Evolutionary conservation across 495 filamentous ascomycete species (phyloP).

Genomic region (Penicillium canariense): DNA sequence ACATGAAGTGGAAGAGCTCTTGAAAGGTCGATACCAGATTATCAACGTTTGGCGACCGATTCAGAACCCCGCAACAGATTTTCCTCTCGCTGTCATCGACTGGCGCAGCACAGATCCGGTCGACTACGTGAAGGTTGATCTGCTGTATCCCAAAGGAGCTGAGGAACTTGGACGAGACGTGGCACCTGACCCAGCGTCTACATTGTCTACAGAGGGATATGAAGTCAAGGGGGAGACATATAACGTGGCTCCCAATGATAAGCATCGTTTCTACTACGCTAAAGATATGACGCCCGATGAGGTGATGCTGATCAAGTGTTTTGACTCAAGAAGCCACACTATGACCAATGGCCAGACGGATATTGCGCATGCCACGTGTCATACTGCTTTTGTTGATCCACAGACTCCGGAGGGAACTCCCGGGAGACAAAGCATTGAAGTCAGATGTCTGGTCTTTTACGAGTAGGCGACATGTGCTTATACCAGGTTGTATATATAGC

Average conservation of each 20-base stretch:
- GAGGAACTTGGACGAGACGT: constrained; percentile 76
- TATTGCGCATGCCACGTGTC: constrained; percentile 63
- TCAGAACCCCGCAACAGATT: constrained; percentile 64
- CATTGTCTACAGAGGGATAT: constrained; percentile 71
- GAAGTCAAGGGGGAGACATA: constrained; percentile 19
- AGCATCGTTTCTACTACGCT: constrained; percentile 8
- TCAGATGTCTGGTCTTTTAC: constrained; percentile 64
- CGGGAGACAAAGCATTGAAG: constrained; percentile 78
- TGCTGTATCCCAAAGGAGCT: constrained; percentile 65
- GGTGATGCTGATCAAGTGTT: constrained; percentile 77
- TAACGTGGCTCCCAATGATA: constrained; percentile 9
- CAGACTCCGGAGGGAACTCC: constrained; percentile 56
- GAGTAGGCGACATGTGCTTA: too few relatives aligned
- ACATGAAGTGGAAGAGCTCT: constrained; percentile 55
- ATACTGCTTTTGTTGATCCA: constrained; percentile 79
- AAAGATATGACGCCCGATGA: constrained; percentile 51
- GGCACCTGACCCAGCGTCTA: constrained; percentile 52
- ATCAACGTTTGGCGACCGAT: constrained; percentile 89
- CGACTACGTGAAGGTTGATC: constrained; percentile 69
- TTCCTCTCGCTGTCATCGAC: constrained; percentile 70
- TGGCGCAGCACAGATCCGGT: constrained; percentile 54
- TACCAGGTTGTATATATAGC: too few relatives aligned
- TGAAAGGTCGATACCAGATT: constrained; percentile 68
- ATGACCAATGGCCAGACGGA: constrained; percentile 39
- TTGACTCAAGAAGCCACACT: constrained; percentile 53